Evolutionary conservation across 202 grass and related monocot genomes (phyloP).

Genomic region (Schoenoplectus triqueter): DNA sequence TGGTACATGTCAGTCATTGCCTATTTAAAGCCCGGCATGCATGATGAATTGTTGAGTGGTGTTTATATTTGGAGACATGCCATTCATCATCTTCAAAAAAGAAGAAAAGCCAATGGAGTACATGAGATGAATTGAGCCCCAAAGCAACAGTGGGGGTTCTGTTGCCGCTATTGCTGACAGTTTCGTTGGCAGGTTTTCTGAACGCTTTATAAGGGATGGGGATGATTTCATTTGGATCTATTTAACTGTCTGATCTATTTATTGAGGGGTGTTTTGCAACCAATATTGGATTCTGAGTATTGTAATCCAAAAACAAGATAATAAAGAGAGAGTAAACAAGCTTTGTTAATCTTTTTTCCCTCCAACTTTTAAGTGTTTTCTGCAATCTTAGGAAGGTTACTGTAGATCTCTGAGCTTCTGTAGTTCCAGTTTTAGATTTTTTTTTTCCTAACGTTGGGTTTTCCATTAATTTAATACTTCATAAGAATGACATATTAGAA

Average conservation of each 20-base stretch:
- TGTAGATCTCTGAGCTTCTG: too few relatives aligned
- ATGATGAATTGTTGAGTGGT: constrained; percentile 24
- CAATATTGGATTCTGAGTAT: constrained; percentile 35
- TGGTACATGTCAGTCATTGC: not conserved
- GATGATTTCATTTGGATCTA: constrained; percentile 9
- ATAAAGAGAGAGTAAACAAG: not conserved
- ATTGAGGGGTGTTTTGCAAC: constrained; percentile 23
- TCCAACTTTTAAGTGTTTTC: constrained; percentile 12
- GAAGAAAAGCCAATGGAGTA: constrained; percentile 8
- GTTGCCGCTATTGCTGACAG: constrained; percentile 23
- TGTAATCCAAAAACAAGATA: constrained; percentile 35
- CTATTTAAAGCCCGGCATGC: constrained; percentile 37
- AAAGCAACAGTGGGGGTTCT: not conserved
- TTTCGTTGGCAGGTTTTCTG: constrained; percentile 25
- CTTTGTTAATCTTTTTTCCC: constrained; percentile 17
- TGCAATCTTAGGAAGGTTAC: constrained; percentile 37
- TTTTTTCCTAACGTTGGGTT: not conserved
- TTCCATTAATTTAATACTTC: not conserved
- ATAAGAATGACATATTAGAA: not conserved
- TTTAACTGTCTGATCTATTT: constrained; percentile 23
- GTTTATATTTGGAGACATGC: constrained; percentile 9
- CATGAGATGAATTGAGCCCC: too few relatives aligned
- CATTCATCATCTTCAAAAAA: constrained; percentile 34
- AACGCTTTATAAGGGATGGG: not conserved
- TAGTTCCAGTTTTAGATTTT: too few relatives aligned